Conservation (phyloP, 1,284 basidiomycete genomes). For the Takashimella tepidaria region DNA sequence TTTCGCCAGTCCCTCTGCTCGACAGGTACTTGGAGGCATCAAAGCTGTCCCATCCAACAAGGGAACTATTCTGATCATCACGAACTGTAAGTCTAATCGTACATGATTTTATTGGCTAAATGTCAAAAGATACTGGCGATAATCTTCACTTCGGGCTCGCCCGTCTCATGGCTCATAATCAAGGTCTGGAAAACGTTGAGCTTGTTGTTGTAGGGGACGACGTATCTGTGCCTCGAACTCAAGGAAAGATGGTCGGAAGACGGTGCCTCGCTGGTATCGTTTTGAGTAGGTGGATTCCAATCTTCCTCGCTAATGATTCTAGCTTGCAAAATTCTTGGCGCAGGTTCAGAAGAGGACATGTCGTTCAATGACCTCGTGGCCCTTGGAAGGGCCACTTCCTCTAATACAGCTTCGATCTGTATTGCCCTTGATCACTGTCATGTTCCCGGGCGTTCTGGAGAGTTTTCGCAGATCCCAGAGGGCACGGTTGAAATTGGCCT, state of each 20-base stretch:
- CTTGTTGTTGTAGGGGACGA: constrained; percentile 52
- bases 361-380: constrained; percentile 32
- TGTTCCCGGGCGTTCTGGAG: constrained; percentile 49
- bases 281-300: constrained; percentile 35
- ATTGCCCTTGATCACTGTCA: constrained; percentile 52
- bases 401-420: constrained; percentile 49
- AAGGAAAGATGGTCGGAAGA: constrained; percentile 50
- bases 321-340: constrained; percentile 46
- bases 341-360: constrained; percentile 35
- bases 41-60: constrained; percentile 48
- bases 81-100: constrained; percentile 43
- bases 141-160: constrained; percentile 51
- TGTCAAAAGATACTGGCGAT: constrained; percentile 45
- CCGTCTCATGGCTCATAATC: constrained; percentile 22
- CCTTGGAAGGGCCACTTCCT: constrained; percentile 34
- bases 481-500: constrained; percentile 51
- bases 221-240: constrained; percentile 49
- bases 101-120: background rate
- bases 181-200: constrained; percentile 47
- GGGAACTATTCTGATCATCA: constrained; percentile 48
- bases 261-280: constrained; percentile 50
- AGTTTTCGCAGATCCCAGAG: constrained; percentile 44
- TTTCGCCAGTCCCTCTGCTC: constrained; percentile 52
- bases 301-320: background rate
- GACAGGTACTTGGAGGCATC: constrained; percentile 50